Percentiles rank a stretch among this genome's conserved stretches.
Conservation (phyloP, 1,139 yeast species). For the Sugiyamaella japonica region DNA sequence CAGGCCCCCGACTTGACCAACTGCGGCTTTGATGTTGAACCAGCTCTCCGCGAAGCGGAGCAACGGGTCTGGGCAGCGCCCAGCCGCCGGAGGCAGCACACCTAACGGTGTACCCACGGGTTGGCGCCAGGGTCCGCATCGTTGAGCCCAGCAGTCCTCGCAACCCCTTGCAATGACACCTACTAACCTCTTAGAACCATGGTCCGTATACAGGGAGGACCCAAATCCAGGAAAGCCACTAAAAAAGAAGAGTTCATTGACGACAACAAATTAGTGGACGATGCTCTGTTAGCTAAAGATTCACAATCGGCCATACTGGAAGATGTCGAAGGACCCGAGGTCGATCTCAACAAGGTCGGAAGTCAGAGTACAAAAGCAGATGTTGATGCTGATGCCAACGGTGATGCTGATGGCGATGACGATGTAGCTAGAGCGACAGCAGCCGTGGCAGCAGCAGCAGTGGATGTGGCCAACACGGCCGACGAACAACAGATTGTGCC, state of each 20-base stretch:
- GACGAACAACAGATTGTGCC: constrained; percentile 1
- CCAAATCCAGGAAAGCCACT: background rate
- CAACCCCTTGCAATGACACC: too few relatives aligned
- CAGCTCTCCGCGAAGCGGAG: too few relatives aligned
- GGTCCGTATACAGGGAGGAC: background rate
- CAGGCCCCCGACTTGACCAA: background rate
- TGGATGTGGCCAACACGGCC: background rate
- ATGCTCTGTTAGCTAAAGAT: constrained; percentile 13
- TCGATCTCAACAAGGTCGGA: background rate
- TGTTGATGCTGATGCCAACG: background rate
- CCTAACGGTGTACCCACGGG: too few relatives aligned
- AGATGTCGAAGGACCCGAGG: constrained; percentile 1
- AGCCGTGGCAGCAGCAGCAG: constrained; percentile 6
- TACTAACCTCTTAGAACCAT: background rate
- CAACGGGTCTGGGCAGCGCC: too few relatives aligned
- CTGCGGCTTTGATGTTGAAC: constrained; percentile 4
- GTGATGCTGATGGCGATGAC: constrained; percentile 3
- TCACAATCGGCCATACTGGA: constrained; percentile 3
- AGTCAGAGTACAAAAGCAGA: background rate
- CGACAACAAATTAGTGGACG: constrained; percentile 12
- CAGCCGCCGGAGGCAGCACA: background rate
- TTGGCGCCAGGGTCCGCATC: too few relatives aligned
- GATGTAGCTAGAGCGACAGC: constrained; percentile 12
- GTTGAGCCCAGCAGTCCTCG: too few relatives aligned
- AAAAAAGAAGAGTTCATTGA: constrained; percentile 1